Evolutionary conservation across 495 filamentous ascomycete genomes (phyloP), one percentile per base, ranked within the genome.

Genomic region (Trichocladium antarcticum): DNA sequence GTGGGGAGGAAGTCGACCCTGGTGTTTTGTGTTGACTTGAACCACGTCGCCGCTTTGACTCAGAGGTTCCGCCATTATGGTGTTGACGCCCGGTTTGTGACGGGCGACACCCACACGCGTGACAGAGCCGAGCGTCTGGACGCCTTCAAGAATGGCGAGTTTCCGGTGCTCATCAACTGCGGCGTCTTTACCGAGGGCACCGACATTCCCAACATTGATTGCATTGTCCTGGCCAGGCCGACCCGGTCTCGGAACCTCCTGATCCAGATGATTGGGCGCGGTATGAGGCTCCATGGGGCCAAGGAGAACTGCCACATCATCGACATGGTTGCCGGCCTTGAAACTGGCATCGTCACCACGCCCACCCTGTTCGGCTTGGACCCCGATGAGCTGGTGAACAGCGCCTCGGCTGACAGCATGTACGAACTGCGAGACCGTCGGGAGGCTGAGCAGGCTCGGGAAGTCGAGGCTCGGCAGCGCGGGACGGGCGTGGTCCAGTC

Each of bases 191-290:
- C 90, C 2, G 92, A 99, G 69, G 90, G 75, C 14, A 99, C 93
- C 9, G 92, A 99, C 59, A 92, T 97, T 15, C 92, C 92, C 4
- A 97, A 97, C 60, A 87, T 97, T 49, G 92, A 99, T 62, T 97
- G 92, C 50, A 75, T 99, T 9, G 60, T 99, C 11, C 72, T 99
- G 35, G 89, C 87, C 6, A 71, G 93, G 29, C 92, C 92, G 3
- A 99, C 92, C 8, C 78, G 80, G 46, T 97, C 92, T 14, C 79
- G 83, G 17, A 96, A 95, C 54, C 72, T 99, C 7, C 74, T 99
- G 2, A 80, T 95, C 5, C 92, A 99, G 62, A 99, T 99, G 92
- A 94, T 99, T 41, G 92, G 92, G 0, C 80, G 92, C 51, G 92
- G 92, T 0, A 83, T 97, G 75, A 81, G 92, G 29, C 67, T 95